Conservation (phyloP, 1,284 basidiomycete genomes). For the Schizopora paradoxa region DNA sequence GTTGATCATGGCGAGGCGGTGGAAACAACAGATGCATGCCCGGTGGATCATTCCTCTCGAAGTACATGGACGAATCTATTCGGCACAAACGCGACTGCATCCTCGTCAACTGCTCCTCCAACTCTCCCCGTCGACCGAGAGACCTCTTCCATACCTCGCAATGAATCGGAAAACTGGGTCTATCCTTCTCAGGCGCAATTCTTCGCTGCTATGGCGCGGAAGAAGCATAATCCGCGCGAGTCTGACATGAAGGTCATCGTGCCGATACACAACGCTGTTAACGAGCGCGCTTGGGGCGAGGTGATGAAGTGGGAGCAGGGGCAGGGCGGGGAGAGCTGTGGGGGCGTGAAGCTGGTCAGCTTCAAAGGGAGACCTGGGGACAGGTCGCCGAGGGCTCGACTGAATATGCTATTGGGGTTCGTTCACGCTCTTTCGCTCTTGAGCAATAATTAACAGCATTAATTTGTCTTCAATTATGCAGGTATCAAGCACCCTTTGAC, state of each 20-base stretch:
- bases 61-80: slow-evolving; percentile 41
- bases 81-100: slow-evolving; percentile 19
- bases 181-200: slow-evolving; percentile 99
- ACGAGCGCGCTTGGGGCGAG: slow-evolving; percentile 93
- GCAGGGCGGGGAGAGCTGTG: slow-evolving; percentile 74
- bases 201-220: slow-evolving; percentile 91
- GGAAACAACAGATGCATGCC: slow-evolving; percentile 35
- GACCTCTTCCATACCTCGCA: slow-evolving; percentile 84
- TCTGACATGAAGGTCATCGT: slow-evolving; percentile 94
- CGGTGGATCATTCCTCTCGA: slow-evolving; percentile 38
- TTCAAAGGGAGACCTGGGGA: slow-evolving; percentile 80
- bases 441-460: background rate
- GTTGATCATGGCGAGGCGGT: too few species aligned
- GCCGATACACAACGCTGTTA: slow-evolving; percentile 98
- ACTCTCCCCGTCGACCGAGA: slow-evolving; percentile 66
- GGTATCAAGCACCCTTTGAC: slow-evolving; percentile 93
- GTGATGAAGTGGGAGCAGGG: slow-evolving; percentile 87
- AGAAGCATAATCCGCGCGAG: slow-evolving; percentile 80
- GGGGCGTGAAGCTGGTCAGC: slow-evolving; percentile 78
- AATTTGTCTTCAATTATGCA: slow-evolving; percentile 27
- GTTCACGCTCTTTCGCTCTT: slow-evolving; percentile 27
- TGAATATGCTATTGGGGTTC: slow-evolving; percentile 83
- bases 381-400: slow-evolving; percentile 75
- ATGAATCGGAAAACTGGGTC: slow-evolving; percentile 77
- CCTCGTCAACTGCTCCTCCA: slow-evolving; percentile 19